These are phyloP conservation scores for Nakazawaea pomicola DNA, from an alignment of 805 yeast genomes.

Conservation along the genomic window DNA sequence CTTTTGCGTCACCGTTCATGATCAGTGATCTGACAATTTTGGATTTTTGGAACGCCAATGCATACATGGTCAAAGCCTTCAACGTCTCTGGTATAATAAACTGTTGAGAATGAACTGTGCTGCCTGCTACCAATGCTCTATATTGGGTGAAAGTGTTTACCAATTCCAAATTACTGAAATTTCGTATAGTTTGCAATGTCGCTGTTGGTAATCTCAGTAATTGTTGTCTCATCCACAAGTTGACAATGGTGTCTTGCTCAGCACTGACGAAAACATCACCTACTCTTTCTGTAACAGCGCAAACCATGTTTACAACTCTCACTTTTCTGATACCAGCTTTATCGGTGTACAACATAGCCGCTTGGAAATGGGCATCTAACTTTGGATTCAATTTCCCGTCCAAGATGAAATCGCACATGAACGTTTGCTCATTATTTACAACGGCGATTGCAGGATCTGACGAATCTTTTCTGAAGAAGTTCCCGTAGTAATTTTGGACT, in stretches of 20 bases:
- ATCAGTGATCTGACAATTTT: conserved; percentile 51
- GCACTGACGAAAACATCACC: conserved; percentile 73
- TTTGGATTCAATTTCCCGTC: conserved; percentile 70
- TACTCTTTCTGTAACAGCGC: conserved; percentile 72
- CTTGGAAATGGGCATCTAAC: conserved; percentile 84
- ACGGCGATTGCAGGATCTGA: conserved; percentile 70
- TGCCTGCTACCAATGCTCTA: conserved; percentile 39
- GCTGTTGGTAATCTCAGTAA: conserved; percentile 34
- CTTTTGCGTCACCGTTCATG: conserved; percentile 57
- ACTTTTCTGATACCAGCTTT: conserved; percentile 72
- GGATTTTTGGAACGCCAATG: conserved; percentile 67
- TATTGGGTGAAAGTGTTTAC: conserved; percentile 56
- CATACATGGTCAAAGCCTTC: conserved; percentile 60
- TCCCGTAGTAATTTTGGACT: conserved; percentile 70
- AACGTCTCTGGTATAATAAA: conserved; percentile 80
- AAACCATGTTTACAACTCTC: conserved; percentile 78
- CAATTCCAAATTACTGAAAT: conserved; percentile 31
- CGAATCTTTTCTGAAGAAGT: conserved; percentile 34
- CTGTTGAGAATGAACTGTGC: conserved; percentile 48
- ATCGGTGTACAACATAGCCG: conserved; percentile 83
- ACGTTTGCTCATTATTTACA: conserved; percentile 54
- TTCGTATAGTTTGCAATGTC: conserved; percentile 29
- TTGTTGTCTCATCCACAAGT: conserved; percentile 49
- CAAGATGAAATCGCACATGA: conserved; percentile 68
- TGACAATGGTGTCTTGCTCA: conserved; percentile 64